Percentiles rank a stretch among this genome's conserved stretches.
phyloP scores from a whole-genome alignment of 129 eudicot genomes.

The Rutidosis leptorrhynchoides region DNA sequence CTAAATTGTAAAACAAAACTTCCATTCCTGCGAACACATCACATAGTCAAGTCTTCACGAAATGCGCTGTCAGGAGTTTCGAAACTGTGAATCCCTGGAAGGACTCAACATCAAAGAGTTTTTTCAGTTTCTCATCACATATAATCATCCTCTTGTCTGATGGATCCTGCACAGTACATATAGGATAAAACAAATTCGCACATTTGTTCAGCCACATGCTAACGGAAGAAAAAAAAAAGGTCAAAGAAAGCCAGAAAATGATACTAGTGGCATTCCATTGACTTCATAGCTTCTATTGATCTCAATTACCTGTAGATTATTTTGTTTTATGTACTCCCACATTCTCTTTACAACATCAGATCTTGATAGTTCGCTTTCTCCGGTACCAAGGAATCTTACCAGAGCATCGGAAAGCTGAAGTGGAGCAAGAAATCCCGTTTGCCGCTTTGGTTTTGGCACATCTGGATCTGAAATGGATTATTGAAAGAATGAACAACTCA shows the following conservation, averaged over 20 bases:
- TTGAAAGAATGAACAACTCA: too few species aligned
- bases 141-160: conserved; percentile 64
- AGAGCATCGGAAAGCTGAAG: conserved; percentile 66
- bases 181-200: too few species aligned
- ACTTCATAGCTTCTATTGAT: too few species aligned
- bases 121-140: conserved; percentile 83
- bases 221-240: too few species aligned
- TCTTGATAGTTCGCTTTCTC: conserved; percentile 65
- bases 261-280: too few species aligned
- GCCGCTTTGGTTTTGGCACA: too few species aligned
- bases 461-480: too few species aligned
- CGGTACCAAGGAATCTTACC: conserved; percentile 76
- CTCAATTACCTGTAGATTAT: conserved; percentile 88
- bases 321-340: conserved; percentile 76
- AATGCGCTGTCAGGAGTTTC: conserved; percentile 53
- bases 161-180: conserved; percentile 96
- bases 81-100: conserved; percentile 62
- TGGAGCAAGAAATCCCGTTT: conserved; percentile 57
- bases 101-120: conserved; percentile 68
- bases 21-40: too few species aligned
- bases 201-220: too few species aligned
- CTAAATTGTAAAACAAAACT: too few species aligned
- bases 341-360: conserved; percentile 62
- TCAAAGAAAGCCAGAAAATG: too few species aligned
- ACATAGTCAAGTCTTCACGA: conserved; percentile 55